phyloP scores from a whole-genome alignment of 176 grass and related monocot genomes.

The Puccinellia tenuiflora region DNA sequence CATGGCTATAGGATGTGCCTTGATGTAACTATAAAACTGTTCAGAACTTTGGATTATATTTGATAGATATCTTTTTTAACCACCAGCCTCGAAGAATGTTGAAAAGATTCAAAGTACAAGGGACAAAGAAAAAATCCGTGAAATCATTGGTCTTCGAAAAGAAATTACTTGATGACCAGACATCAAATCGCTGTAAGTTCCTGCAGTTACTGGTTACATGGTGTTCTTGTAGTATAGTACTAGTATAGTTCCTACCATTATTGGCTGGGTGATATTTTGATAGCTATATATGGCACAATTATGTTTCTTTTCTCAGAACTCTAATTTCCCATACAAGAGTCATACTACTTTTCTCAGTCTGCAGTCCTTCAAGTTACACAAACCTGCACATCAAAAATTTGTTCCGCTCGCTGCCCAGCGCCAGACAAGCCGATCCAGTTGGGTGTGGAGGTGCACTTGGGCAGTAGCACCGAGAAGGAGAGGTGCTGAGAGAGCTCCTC shows the following conservation, averaged over 20 bases:
- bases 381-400: not conserved
- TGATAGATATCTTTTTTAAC: conserved; percentile 25
- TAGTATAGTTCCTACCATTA: too few species aligned
- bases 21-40: conserved; percentile 5
- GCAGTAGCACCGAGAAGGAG: too few species aligned
- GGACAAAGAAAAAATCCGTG: not conserved
- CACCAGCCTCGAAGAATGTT: conserved; percentile 28
- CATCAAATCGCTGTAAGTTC: conserved; percentile 34
- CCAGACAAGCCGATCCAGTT: too few species aligned
- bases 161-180: conserved; percentile 14
- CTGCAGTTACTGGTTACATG: conserved; percentile 2
- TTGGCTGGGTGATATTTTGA: too few species aligned
- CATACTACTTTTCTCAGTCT: not conserved
- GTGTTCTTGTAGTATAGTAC: not conserved
- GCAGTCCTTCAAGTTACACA: not conserved
- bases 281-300: not conserved
- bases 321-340: not conserved
- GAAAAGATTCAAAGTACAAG: conserved; percentile 29
- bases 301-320: not conserved
- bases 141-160: not conserved
- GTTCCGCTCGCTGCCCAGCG: too few species aligned
- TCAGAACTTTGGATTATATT: conserved; percentile 3
- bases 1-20: conserved; percentile 2
- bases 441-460: too few species aligned
- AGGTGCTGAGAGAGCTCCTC: too few species aligned